Base-by-base conservation (phyloP, 225 moss, liverwort and hornwort species). In the Marchantia polymorpha region DNA sequence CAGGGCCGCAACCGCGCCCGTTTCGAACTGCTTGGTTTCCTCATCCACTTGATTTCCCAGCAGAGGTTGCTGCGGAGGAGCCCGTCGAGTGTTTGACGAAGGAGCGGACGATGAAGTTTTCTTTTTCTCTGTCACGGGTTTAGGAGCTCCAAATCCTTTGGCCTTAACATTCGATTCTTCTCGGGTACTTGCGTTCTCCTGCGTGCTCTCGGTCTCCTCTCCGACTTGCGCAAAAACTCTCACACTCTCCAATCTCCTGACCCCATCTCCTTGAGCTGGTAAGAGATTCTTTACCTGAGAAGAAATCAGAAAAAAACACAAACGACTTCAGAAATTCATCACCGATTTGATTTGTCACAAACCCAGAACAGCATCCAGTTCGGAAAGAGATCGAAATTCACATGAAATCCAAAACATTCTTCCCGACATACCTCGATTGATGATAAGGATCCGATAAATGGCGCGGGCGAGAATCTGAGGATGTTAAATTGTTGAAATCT, bases 121-220 rank as follows among this genome's bases (percentile, higher is more conserved):
- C 17, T 83, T 86, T 79, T 82, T 84, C 81, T 87, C 82, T 22
- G 75, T 71, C 15, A 70, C 7, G 52, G 77, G 25, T 78, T 80
- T 87, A 59, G 81, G 52, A 49, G 80, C 46, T 82, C 87, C 87
- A 60, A 87, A 87, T 0, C 87, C 87, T 82, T 82, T 84, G 10
- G 69, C 79, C 65, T 70, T 84, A 10, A 50, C 25, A 49, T 72
- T 79, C 49, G 75, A 48, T 14, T 17, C 55, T 10, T 61, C 77
- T 1, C 74, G 19, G 10, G 69, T 48, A 29, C 49, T 53, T 22
- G 74, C 73, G 6, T 1, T 75, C 8, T 84, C 74, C 73, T 77
- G 49, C 81, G 61, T 10, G 61, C 72, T 31, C 52, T 66, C 72
- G 7, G 46, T 74, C 23, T 50, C 72, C 77, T 86, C 82, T 68